Evolutionary conservation across 371 early-diverging fungal genomes (phyloP).

Genomic region (Mucor irregularis): DNA sequence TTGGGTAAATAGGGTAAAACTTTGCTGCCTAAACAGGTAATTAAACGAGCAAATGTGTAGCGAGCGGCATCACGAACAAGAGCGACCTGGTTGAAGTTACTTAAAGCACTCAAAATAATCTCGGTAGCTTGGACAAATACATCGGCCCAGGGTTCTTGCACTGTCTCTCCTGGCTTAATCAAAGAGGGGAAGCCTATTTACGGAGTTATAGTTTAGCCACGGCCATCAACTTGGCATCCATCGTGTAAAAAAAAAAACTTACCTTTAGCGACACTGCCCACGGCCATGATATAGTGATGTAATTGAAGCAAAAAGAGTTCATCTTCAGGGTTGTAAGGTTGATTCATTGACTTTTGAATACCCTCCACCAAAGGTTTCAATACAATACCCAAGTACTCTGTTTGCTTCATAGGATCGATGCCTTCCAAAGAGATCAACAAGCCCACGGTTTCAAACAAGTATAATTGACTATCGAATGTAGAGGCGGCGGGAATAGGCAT

Average conservation of each 20-base stretch:
- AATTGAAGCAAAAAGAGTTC: slow-evolving; percentile 71
- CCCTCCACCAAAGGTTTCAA: slow-evolving; percentile 79
- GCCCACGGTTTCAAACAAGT: slow-evolving; percentile 92
- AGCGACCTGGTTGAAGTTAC: slow-evolving; percentile 64
- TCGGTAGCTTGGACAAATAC: slow-evolving; percentile 85
- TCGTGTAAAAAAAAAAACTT: neutral
- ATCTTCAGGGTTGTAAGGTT: slow-evolving; percentile 60
- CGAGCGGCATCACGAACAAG: slow-evolving; percentile 85
- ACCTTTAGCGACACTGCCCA: slow-evolving; percentile 89
- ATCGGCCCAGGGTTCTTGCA: slow-evolving; percentile 57
- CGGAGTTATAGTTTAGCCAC: neutral
- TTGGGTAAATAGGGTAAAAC: slow-evolving; percentile 81
- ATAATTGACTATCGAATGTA: slow-evolving; percentile 83
- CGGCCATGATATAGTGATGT: slow-evolving; percentile 83
- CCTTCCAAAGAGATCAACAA: slow-evolving; percentile 78
- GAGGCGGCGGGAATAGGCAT: slow-evolving; percentile 54
- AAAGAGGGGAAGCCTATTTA: slow-evolving; percentile 79
- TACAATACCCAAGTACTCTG: slow-evolving; percentile 74
- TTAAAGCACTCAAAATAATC: slow-evolving; percentile 75
- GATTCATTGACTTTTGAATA: slow-evolving; percentile 59
- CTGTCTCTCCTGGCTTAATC: slow-evolving; percentile 35
- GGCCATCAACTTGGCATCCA: no score
- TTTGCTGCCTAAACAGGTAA: slow-evolving; percentile 84
- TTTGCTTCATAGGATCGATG: slow-evolving; percentile 70
- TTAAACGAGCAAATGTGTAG: slow-evolving; percentile 84